Percentiles rank a stretch among this genome's conserved stretches.
Evolutionary conservation across 2,329 filamentous ascomycete species (phyloP).

Genomic region (Dryadomyces sulphureus): DNA sequence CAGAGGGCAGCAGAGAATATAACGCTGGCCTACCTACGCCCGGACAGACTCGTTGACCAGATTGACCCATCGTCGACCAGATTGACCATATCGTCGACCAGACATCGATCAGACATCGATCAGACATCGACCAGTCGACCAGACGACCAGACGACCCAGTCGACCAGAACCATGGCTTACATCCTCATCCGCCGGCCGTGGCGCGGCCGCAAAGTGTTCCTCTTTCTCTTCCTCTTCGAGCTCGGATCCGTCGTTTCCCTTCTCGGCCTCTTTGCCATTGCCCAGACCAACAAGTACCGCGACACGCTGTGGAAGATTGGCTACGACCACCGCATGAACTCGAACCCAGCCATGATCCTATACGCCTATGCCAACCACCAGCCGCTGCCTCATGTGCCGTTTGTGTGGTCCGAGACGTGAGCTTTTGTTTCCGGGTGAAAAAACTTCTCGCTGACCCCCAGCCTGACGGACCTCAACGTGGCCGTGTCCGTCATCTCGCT

Average conservation of each 20-base stretch:
- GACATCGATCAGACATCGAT: too few species aligned
- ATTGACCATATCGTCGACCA: too few species aligned
- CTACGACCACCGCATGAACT: conserved; percentile 57
- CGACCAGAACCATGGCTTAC: conserved; percentile 27
- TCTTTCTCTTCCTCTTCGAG: conserved; percentile 50
- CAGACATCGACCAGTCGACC: too few species aligned
- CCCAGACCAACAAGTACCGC: conserved; percentile 58
- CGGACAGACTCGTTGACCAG: too few species aligned
- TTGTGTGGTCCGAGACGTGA: conserved; percentile 62
- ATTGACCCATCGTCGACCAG: too few species aligned
- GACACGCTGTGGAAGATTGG: conserved; percentile 61
- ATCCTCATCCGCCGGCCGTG: conserved; percentile 44
- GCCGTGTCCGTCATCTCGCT: conserved; percentile 61
- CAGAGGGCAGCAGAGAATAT: too few species aligned
- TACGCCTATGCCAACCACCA: conserved; percentile 62
- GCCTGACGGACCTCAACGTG: conserved; percentile 62
- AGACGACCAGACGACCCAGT: too few species aligned
- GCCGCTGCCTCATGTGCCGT: conserved; percentile 43
- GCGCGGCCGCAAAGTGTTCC: conserved; percentile 43
- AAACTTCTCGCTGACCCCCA: conserved; percentile 19
- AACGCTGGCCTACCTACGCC: too few species aligned
- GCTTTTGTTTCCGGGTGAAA: conserved; percentile 23
- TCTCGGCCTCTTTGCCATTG: conserved; percentile 57
- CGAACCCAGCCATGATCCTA: conserved; percentile 51
- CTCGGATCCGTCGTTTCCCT: conserved; percentile 48